Evolutionary conservation across 2,329 filamentous ascomycete species (phyloP), one percentile per base, ranked within the genome.

Genomic region (Phoma sp.): DNA sequence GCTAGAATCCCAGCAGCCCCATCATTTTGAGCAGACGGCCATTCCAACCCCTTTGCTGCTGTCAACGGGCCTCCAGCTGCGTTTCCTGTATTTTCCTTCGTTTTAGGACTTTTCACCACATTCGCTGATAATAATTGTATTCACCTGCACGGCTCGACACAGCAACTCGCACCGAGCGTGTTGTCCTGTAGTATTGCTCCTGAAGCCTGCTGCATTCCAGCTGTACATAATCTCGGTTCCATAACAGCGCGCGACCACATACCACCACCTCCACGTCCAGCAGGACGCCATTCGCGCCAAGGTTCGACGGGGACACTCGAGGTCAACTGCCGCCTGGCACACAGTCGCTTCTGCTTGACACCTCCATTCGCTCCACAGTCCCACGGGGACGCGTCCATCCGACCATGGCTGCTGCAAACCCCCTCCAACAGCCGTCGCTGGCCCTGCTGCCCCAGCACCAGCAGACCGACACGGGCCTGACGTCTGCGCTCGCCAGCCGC

Each of bases 401-500:
- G 59, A 62, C 74, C 74, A 89, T 89, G 86, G 81, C 86, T 71
- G 80, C 86, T 71, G 80, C 83, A 76, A 85, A 71, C 61, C 73
- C 71, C 59, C 77, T 73, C 74, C 84, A 74, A 78, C 92, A 88
- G 80, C 85, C 92, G 53, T 97, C 93, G 56, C 81, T 99, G 67
- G 92, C 93, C 18, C 88, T 92, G 57, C 82, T 99, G 63, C 93
- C 95, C 40, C 86, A 90, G 58, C 95, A 92, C 80, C 83, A 88
- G 45, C 88, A 92, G 77, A 87, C 87, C 64, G 89, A 91, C 68
- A 90, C 88, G 38, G 88, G 92, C 69, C 80, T 93, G 63, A 95
- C 90, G 3, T 89, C 89, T 46, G 91, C 93, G 75, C 84, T 95
- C 58, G 91, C 90, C 65, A 92, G 85, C 74, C 92, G 93, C 47